These are phyloP conservation scores for Penicillium soppii DNA, from an alignment of 495 filamentous ascomycete genomes.

Conservation along the genomic window DNA sequence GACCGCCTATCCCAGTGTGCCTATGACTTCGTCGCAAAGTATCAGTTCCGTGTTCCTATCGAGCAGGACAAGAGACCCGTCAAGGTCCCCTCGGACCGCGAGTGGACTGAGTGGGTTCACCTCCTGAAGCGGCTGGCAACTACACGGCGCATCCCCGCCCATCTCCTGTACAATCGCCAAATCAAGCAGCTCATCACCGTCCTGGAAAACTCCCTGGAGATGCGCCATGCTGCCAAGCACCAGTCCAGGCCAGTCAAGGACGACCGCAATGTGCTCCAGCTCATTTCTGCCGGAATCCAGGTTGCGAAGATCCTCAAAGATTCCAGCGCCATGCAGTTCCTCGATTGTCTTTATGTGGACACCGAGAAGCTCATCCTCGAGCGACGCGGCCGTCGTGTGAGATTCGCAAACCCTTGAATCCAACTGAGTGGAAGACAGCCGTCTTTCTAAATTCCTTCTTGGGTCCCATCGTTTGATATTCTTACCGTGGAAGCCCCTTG, in stretches of 20 bases:
- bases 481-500: not conserved
- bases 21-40: slow-evolving; percentile 86
- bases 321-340: slow-evolving; percentile 73
- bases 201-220: slow-evolving; percentile 79
- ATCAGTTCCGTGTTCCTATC: slow-evolving; percentile 83
- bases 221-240: slow-evolving; percentile 81
- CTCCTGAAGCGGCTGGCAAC: slow-evolving; percentile 82
- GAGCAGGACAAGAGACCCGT: slow-evolving; percentile 78
- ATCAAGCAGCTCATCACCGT: slow-evolving; percentile 86
- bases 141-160: slow-evolving; percentile 77
- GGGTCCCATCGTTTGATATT: not conserved
- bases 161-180: slow-evolving; percentile 82
- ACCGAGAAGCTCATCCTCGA: slow-evolving; percentile 77
- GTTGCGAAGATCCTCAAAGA: slow-evolving; percentile 85
- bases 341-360: slow-evolving; percentile 67
- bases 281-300: slow-evolving; percentile 82
- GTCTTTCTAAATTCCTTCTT: not conserved
- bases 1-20: slow-evolving; percentile 80
- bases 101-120: slow-evolving; percentile 93
- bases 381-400: slow-evolving; percentile 45
- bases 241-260: slow-evolving; percentile 83
- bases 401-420: slow-evolving; percentile 46
- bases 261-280: slow-evolving; percentile 83
- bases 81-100: slow-evolving; percentile 73
- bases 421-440: slow-evolving; percentile 7